Evolutionary conservation across 257 asterid genomes (phyloP).

Genomic region (Solanum peruvianum): DNA sequence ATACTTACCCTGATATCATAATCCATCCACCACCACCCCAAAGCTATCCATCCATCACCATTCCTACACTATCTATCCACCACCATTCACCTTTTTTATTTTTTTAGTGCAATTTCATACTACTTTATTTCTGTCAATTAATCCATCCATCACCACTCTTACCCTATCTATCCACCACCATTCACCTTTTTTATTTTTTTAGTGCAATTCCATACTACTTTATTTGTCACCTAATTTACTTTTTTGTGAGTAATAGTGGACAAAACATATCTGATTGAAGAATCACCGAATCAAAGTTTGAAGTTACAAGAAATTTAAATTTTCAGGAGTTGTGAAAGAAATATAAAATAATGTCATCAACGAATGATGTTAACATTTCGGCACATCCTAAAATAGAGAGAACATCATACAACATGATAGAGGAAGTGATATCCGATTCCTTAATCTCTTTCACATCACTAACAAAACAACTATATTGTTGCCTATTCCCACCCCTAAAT

Average conservation of each 20-base stretch:
- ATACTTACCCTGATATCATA: not conserved
- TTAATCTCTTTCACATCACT: not conserved
- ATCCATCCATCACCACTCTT: not conserved
- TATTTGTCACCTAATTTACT: not conserved
- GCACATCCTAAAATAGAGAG: not conserved
- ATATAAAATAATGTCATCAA: not conserved
- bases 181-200: not conserved
- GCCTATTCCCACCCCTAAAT: not conserved
- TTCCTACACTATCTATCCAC: not conserved
- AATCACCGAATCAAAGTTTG: not conserved
- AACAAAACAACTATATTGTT: not conserved
- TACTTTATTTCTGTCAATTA: not conserved
- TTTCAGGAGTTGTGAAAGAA: not conserved
- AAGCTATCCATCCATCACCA: not conserved
- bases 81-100: not conserved
- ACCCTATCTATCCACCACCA: not conserved
- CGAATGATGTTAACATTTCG: not conserved
- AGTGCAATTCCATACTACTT: not conserved
- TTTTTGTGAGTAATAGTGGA: not conserved
- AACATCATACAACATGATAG: not conserved
- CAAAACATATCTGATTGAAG: not conserved
- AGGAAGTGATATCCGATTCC: not conserved
- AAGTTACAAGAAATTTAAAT: not conserved
- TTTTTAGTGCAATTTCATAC: not conserved
- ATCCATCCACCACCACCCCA: not conserved